These are phyloP conservation scores for Chlorella vulgaris DNA, from an alignment of 139 green algal species.

Conservation along the genomic window DNA sequence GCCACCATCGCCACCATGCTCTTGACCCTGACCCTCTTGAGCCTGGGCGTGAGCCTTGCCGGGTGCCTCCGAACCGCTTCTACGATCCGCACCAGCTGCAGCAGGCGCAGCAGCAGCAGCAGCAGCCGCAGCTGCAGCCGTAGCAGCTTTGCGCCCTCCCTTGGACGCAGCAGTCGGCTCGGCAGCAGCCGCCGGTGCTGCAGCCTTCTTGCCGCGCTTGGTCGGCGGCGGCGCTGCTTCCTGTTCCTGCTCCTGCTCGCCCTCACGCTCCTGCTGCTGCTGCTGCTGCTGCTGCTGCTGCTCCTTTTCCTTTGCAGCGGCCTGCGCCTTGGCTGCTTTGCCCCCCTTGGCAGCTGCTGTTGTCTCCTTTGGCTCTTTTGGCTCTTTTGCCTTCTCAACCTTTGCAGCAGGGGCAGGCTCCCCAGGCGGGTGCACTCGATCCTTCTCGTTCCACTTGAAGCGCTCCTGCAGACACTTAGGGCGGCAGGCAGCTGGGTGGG, in stretches of 20 bases:
- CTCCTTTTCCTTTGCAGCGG: neutral
- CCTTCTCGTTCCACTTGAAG: slow-evolving; percentile 17
- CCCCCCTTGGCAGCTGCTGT: neutral
- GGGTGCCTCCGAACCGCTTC: no score
- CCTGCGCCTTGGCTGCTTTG: neutral
- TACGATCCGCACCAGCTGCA: no score
- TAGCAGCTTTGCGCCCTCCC: no score
- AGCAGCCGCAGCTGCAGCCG: no score
- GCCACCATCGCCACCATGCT: neutral
- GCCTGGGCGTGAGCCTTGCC: no score
- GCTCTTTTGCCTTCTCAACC: neutral
- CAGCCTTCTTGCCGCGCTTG: slow-evolving; percentile 6
- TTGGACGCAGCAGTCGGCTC: no score
- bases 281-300: neutral
- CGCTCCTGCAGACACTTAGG: neutral
- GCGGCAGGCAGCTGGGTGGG: neutral
- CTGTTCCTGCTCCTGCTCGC: neutral
- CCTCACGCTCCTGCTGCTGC: neutral
- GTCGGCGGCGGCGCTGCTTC: neutral
- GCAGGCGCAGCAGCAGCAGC: no score
- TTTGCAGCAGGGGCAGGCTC: neutral
- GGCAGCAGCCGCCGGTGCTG: neutral
- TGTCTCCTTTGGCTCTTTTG: neutral
- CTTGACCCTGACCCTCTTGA: neutral
- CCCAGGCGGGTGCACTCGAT: neutral